These are phyloP conservation scores for Bryum argenteum DNA, from an alignment of 225 moss, liverwort and hornwort species.

Conservation along the genomic window DNA sequence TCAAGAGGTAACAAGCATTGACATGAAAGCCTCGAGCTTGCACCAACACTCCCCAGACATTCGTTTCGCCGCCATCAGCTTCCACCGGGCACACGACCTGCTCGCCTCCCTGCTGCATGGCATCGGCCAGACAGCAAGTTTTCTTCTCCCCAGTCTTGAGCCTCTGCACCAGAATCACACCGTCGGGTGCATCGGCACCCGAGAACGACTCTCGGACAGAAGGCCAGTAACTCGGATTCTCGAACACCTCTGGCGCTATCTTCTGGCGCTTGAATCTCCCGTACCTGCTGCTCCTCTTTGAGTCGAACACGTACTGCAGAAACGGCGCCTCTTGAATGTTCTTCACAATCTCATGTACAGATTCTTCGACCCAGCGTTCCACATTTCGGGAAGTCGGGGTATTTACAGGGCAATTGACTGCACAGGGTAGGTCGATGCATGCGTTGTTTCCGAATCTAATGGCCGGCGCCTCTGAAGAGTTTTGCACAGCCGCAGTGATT, in stretches of 20 bases:
- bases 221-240: constrained; percentile 63
- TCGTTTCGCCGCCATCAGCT: constrained; percentile 43
- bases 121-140: constrained; percentile 51
- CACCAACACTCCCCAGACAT: constrained; percentile 82
- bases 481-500: constrained; percentile 21
- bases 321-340: constrained; percentile 90
- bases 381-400: constrained; percentile 18
- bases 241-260: constrained; percentile 51
- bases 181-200: constrained; percentile 67
- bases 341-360: constrained; percentile 68
- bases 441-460: constrained; percentile 10
- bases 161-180: constrained; percentile 77
- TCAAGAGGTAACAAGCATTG: constrained; percentile 75
- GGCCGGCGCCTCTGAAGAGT: constrained; percentile 18
- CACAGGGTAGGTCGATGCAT: constrained; percentile 28
- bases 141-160: constrained; percentile 38
- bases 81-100: constrained; percentile 28
- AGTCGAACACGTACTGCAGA: constrained; percentile 64
- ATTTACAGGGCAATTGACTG: constrained; percentile 10
- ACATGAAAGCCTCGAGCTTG: constrained; percentile 51
- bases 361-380: constrained; percentile 59
- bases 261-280: constrained; percentile 45
- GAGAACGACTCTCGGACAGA: constrained; percentile 48
- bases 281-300: constrained; percentile 26
- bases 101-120: background rate